These are phyloP conservation scores for Aureobasidium sp. DNA, from an alignment of 2,329 filamentous ascomycete genomes.

Conservation along the genomic window DNA sequence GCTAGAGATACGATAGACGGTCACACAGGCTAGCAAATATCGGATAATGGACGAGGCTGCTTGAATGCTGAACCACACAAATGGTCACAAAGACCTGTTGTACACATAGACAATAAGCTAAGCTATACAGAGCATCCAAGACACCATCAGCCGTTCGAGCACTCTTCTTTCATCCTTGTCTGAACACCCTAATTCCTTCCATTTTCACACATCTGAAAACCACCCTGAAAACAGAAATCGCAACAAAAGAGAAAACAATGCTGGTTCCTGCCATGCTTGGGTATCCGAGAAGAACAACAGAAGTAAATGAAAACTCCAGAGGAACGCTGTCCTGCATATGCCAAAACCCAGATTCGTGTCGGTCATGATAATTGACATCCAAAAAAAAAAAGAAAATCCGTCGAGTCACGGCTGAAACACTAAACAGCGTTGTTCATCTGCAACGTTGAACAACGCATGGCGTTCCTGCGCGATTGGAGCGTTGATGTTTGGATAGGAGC, in stretches of 20 bases:
- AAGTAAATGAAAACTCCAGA: not conserved
- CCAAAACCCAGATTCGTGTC: not conserved
- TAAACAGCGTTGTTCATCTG: not conserved
- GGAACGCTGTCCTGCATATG: constrained; percentile 2
- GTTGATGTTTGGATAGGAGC: constrained; percentile 11
- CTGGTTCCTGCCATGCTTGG: constrained; percentile 9
- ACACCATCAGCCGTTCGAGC: not conserved
- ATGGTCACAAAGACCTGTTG: not conserved
- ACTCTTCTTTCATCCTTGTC: not conserved
- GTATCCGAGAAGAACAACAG: not conserved
- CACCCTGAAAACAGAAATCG: not conserved
- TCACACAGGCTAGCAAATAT: not conserved
- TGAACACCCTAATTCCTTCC: not conserved
- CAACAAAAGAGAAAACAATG: not conserved
- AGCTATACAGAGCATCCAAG: not conserved
- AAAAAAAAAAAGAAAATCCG: not conserved
- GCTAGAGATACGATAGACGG: not conserved
- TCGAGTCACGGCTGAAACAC: not conserved
- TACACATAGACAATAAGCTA: not conserved
- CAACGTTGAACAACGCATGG: not conserved
- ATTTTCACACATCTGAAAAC: not conserved
- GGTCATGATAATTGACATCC: not conserved
- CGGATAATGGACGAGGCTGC: too few relatives aligned
- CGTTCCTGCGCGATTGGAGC: constrained; percentile 11
- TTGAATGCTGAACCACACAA: not conserved